Evolutionary conservation across 176 grass and related monocot genomes (phyloP), one percentile per base, ranked within the genome.

Genomic region (Elaeis guineensis): DNA sequence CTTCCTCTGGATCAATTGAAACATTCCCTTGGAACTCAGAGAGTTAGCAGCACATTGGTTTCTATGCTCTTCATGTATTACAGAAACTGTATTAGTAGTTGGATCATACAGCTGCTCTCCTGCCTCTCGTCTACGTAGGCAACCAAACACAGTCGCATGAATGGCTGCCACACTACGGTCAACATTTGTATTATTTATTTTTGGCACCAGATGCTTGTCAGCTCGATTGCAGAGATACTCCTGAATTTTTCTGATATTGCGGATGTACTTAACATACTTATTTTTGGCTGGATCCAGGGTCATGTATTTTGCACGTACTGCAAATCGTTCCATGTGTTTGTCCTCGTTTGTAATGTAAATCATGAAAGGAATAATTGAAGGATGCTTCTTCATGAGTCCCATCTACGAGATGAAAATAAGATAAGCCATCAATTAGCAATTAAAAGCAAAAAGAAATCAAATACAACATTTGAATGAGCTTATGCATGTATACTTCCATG

Each of bases 221-320:
- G 90, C 77, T 65, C 90, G 77, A 19, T 85, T 90, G 67, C 73
- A 81, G 52, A 87, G 90, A 74, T 95, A 95, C 59, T 95, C 83
- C 70, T 95, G 90, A 66, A 95, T 95, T 9, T 74, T 74, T 69
- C 90, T 85, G 59, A 95, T 95, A 72, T 95, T 95, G 59, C 65
- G 73, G 30, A 95, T 89, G 63, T 95, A 95, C 70, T 86, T 95
- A 19, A 95, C 81, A 65, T 95, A 83, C 55, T 95, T 95, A 58
- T 89, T 95, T 73, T 86, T 89, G 48, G 73, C 59, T 51, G 90
- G 85, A 51, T 95, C 90, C 57, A 95, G 70, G 6, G 90, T 90
- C 90, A 95, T 95, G 64, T 95, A 95, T 75, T 95, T 95, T 73
- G 90, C 90, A 51, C 90, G 86, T 23, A 95, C 75, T 16, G 91